Conservation (phyloP, 2,329 filamentous ascomycete genomes). For the Diaporthe capsici region DNA sequence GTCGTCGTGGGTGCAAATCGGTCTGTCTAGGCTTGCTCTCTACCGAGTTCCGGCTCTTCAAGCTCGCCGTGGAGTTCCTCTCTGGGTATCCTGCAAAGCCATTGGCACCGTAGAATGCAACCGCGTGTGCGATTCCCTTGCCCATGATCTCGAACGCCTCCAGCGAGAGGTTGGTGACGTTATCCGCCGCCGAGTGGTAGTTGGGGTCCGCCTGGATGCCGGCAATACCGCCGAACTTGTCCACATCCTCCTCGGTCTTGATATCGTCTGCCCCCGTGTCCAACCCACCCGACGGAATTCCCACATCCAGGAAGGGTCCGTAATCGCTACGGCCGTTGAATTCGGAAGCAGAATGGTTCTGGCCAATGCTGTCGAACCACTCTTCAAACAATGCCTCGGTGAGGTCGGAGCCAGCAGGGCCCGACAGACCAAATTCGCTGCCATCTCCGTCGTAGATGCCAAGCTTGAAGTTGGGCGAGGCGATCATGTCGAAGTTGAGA, state of each 20-base stretch:
- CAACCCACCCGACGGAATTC: constrained; percentile 69
- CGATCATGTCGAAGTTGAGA: constrained; percentile 60
- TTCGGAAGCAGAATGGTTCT: constrained; percentile 44
- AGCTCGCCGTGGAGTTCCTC: constrained; percentile 8
- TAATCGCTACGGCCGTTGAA: constrained; percentile 74
- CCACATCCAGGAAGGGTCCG: constrained; percentile 69
- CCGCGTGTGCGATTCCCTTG: constrained; percentile 20
- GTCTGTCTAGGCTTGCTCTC: constrained; percentile 22
- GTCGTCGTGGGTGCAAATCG: constrained; percentile 5
- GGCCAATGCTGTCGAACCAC: constrained; percentile 46
- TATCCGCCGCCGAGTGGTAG: constrained; percentile 21
- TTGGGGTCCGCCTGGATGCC: constrained; percentile 14
- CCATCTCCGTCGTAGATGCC: constrained; percentile 29
- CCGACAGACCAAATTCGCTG: constrained; percentile 21
- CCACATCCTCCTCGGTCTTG: constrained; percentile 29
- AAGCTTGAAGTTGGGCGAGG: constrained; percentile 46
- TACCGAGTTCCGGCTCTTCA: constrained; percentile 1
- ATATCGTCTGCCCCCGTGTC: constrained; percentile 66
- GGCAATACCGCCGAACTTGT: constrained; percentile 19
- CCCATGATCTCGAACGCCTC: constrained; percentile 29
- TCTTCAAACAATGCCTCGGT: constrained; percentile 19
- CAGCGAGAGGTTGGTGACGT: constrained; percentile 5
- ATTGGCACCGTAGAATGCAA: constrained; percentile 31
- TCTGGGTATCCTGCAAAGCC: constrained; percentile 21
- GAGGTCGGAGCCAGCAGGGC: constrained; percentile 17